phyloP scores from a whole-genome alignment of 2,329 filamentous ascomycete genomes.

The Phialophora tarda region DNA sequence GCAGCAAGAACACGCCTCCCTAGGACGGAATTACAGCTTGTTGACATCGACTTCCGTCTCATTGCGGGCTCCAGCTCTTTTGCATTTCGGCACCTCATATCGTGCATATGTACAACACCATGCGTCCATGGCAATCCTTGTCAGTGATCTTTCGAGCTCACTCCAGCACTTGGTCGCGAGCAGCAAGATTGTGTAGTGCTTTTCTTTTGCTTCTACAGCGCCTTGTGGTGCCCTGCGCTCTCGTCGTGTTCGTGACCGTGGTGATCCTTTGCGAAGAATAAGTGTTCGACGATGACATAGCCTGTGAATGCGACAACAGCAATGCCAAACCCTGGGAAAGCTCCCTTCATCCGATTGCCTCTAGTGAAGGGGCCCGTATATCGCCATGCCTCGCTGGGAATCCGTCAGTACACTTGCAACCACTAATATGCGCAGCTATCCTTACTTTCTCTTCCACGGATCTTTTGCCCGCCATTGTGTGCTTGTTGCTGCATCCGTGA shows the following conservation, averaged over 20 bases:
- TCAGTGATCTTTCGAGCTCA: slow-evolving; percentile 23
- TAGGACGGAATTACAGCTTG: background rate
- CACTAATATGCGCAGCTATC: slow-evolving; percentile 14
- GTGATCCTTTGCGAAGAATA: slow-evolving; percentile 74
- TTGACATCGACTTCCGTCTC: background rate
- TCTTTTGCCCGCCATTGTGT: slow-evolving; percentile 51
- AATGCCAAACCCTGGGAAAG: slow-evolving; percentile 90
- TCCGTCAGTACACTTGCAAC: slow-evolving; percentile 18
- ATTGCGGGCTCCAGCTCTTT: background rate
- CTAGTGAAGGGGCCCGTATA: slow-evolving; percentile 88
- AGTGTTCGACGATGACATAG: slow-evolving; percentile 88
- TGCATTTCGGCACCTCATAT: background rate
- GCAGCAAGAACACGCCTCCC: background rate
- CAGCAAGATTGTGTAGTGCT: slow-evolving; percentile 8
- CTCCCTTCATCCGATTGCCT: slow-evolving; percentile 83
- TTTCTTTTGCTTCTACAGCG: slow-evolving; percentile 7
- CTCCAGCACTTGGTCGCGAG: slow-evolving; percentile 39
- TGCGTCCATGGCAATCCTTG: slow-evolving; percentile 14
- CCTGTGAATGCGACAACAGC: slow-evolving; percentile 87
- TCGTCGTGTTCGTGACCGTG: slow-evolving; percentile 67
- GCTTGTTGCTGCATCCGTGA: slow-evolving; percentile 39
- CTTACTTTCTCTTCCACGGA: slow-evolving; percentile 68
- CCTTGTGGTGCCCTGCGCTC: slow-evolving; percentile 41
- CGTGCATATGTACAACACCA: slow-evolving; percentile 30
- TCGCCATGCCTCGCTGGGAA: slow-evolving; percentile 85